These are phyloP conservation scores for Saccharomycopsis sp. DNA, from an alignment of 805 yeast genomes.

Conservation along the genomic window DNA sequence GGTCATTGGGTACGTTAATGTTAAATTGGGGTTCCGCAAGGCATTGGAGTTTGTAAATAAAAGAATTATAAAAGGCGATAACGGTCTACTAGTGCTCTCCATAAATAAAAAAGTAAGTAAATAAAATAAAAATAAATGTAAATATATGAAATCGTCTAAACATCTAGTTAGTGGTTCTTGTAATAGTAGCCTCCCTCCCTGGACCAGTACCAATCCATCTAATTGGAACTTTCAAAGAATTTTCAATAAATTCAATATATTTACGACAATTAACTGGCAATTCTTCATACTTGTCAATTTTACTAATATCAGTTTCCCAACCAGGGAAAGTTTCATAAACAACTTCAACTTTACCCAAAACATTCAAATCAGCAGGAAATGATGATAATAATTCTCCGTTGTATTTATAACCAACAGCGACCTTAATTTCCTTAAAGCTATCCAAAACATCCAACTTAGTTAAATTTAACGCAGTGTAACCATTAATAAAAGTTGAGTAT, in stretches of 20 bases:
- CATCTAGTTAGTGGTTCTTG: neutral
- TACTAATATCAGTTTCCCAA: conserved; percentile 82
- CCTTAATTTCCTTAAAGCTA: conserved; percentile 77
- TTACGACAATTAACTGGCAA: conserved; percentile 83
- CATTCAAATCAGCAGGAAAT: conserved; percentile 89
- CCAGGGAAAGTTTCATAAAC: conserved; percentile 90
- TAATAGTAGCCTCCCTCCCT: conserved; percentile 54
- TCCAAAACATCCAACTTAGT: conserved; percentile 95
- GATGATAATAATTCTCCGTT: conserved; percentile 68
- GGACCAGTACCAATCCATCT: conserved; percentile 99
- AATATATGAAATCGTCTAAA: neutral
- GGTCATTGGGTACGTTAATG: conserved; percentile 9
- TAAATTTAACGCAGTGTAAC: conserved; percentile 89
- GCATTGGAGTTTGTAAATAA: conserved; percentile 4
- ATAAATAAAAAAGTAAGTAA: neutral
- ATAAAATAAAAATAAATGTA: neutral
- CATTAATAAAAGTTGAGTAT: conserved; percentile 87
- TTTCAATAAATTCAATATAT: conserved; percentile 81
- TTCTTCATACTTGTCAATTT: conserved; percentile 60
- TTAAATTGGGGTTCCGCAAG: conserved; percentile 4
- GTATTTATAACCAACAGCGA: conserved; percentile 76
- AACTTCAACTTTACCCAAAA: conserved; percentile 84
- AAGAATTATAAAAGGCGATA: conserved; percentile 9
- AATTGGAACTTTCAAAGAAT: conserved; percentile 74
- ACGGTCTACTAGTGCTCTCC: conserved; percentile 5